Base-by-base conservation (phyloP, 495 filamentous ascomycete species). In the Hypoxylon fuscum region DNA sequence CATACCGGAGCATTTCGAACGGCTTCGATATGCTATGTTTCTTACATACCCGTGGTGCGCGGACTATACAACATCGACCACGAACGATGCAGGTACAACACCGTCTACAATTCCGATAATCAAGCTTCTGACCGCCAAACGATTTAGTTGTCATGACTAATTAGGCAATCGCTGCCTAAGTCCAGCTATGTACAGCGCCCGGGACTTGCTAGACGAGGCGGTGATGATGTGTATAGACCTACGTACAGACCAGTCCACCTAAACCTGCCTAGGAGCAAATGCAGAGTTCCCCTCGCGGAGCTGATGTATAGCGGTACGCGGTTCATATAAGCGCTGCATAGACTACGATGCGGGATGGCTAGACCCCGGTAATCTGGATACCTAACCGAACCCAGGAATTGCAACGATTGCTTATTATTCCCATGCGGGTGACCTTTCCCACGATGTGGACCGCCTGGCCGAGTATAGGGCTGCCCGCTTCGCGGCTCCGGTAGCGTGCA, bases 1-100 rank as follows among this genome's bases (percentile, higher is more conserved):
- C 17, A 53, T 46, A 46, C 8, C 5, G 37, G 17, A 10, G 34
- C 11, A 38, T 31, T 8, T 27, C 14, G 17, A 23, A 41, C 12
- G 32, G 23, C 27, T 21, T 12, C 21, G 17, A 11, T 40, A 38
- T 9, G 43, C 14, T 21, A 1, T 41, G 43, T 23, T 37, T 14
- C 34, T 2, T 15, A n/a, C 34, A 5, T 7, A 15, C 3, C 11
- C 9, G 14, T 29, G 5, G 17, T 57, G 22, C 38, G 46, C 53
- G 23, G 41, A 52, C 60, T 34, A 41, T 41, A n/a, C n/a, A n/a
- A n/a, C 15, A 40, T 48, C 31, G 41, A 11, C 41, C 18, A n/a
- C n/a, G n/a, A n/a, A n/a, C n/a, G n/a, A n/a, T n/a, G n/a, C n/a
- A n/a, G n/a, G n/a, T n/a, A n/a, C n/a, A n/a, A n/a, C n/a, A n/a